Base-by-base conservation (phyloP, 2,329 filamentous ascomycete species). In the Podosphaera fusca region DNA sequence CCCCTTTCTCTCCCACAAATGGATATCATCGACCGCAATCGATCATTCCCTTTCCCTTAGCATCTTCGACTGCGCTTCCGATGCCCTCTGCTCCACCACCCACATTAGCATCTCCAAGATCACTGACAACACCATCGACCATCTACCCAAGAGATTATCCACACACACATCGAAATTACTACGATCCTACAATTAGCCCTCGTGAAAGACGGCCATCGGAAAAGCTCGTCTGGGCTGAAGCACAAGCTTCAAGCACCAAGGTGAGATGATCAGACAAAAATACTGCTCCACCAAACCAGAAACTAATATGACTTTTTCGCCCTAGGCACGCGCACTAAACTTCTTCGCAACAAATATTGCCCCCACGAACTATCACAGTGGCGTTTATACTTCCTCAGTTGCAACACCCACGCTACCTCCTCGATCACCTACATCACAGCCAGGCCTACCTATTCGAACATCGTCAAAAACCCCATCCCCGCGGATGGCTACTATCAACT, bases 291-390 rank as follows among this genome's bases (percentile, higher is more conserved):
- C 5, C 35, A 38, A 38, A 21, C 8, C 9, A 30, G 8, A 21
- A 8, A 21, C 45, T 49, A 21, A 49, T n/a, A 12, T 21, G 29
- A 8, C 45, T 49, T 56, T 56, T 47, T 57, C n/a, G 40, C 54
- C 54, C 35, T 58, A 77, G 75, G 67, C 69, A 65, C 75, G 72
- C 66, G 76, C 79, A 62, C 66, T 72, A 36, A 78, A 77, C 69
- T 67, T 66, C 57, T 75, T 77, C 66, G 61, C 72, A 47, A 64
- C 68, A 61, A 61, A 67, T 54, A 64, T 67, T 60, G 74, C 77
- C 58, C 68, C 67, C 57, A 65, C 73, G 49, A 70, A 73, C 52
- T 78, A 77, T 62, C 74, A 74, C 66, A 75, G 73, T 70, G 69
- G 70, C 59, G 67, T 66, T 63, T 75, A 75, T 66, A 71, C 71